These are phyloP conservation scores for Aureobasidium sp. DNA, from an alignment of 2,329 filamentous ascomycete genomes.

Conservation along the genomic window DNA sequence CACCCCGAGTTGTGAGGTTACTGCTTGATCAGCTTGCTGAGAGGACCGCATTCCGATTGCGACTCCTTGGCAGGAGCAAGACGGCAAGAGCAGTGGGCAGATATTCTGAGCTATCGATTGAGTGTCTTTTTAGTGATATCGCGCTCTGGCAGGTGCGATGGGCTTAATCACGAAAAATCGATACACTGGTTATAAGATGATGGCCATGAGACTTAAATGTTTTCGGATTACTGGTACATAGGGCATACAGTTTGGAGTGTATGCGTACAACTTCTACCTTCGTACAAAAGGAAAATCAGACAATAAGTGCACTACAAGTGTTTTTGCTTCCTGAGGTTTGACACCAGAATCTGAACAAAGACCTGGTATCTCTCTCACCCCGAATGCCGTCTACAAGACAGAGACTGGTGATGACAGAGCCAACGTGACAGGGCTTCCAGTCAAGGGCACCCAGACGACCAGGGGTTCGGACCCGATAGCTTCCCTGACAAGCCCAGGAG, in stretches of 20 bases:
- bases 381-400: not conserved
- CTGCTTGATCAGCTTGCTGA: not conserved
- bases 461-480: conserved; percentile 55
- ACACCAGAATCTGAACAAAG: not conserved
- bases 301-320: no score
- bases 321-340: no score
- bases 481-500: conserved; percentile 45
- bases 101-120: not conserved
- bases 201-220: no score
- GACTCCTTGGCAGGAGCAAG: not conserved
- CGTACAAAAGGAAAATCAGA: no score
- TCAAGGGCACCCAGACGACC: conserved; percentile 44
- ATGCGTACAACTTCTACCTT: not conserved
- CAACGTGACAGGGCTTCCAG: conserved; percentile 38
- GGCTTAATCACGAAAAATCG: no score
- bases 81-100: not conserved
- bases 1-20: not conserved
- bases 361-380: not conserved
- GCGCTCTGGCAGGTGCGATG: not conserved
- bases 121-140: not conserved
- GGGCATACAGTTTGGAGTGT: no score
- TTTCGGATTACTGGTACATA: no score
- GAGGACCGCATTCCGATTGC: not conserved
- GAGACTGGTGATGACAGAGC: conserved; percentile 30
- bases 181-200: not conserved